Percentiles rank a stretch among this genome's conserved stretches.
Conservation (phyloP, 305 asterid genomes). For the Solanum hybrid region DNA sequence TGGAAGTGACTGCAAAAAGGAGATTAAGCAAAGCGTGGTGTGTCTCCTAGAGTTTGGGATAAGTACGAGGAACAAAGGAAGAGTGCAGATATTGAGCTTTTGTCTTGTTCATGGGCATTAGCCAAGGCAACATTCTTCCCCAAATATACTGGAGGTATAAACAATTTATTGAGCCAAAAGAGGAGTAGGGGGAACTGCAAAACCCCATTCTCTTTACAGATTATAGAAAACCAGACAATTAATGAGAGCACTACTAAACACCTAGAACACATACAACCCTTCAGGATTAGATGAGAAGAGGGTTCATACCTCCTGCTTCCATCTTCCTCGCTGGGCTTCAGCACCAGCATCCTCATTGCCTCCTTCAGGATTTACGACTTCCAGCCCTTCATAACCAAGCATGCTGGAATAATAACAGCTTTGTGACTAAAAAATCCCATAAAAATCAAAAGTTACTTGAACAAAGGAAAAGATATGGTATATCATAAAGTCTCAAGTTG, state of each 20-base stretch:
- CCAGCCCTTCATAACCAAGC: slow-evolving; percentile 52
- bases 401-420: slow-evolving; percentile 23
- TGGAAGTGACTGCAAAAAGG: neutral
- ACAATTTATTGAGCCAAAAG: neutral
- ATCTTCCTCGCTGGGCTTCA: slow-evolving; percentile 58
- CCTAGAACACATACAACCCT: neutral
- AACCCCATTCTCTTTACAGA: neutral
- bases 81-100: neutral
- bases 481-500: neutral
- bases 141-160: neutral
- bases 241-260: neutral
- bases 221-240: neutral
- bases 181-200: neutral
- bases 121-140: neutral
- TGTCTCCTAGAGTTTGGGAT: neutral
- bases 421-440: neutral
- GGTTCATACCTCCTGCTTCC: slow-evolving; percentile 42
- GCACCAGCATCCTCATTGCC: slow-evolving; percentile 52
- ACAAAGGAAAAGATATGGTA: neutral
- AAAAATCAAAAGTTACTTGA: neutral
- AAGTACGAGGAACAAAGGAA: neutral
- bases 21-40: neutral
- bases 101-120: neutral
- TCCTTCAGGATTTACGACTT: slow-evolving; percentile 61
- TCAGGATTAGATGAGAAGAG: neutral